Base-by-base conservation (phyloP, 306 rosid species). In the Castanospermum australe region DNA sequence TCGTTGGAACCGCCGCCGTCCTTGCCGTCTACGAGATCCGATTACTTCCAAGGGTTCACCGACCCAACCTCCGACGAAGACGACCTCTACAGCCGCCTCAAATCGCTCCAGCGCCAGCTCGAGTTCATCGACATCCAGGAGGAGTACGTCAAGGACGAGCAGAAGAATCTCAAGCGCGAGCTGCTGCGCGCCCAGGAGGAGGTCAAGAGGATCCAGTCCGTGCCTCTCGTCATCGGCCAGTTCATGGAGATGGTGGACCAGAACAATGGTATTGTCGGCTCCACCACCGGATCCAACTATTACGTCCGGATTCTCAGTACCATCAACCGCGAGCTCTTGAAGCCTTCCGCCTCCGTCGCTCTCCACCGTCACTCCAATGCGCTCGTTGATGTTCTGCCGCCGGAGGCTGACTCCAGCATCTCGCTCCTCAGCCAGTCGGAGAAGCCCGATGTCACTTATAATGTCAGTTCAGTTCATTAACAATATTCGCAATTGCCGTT, bases 211-310 rank as follows among this genome's bases (percentile, higher is more conserved):
- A 93, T 96, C 77, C 99, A 96, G 65, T 96, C 99, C 25, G 99
- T 96, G 79, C 99, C 99, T 0, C 90, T 96, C 2, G 99, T 96
- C 1, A 96, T 96, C 1, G 99, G 99, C 13, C 99, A 96, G 90
- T 96, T 96, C 81, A 92, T 93, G 96, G 99, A 96, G 85, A 96
- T 96, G 99, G 98, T 96, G 2, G 99, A 96, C 66, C 90, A 87
- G 86, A 93, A 96, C 67, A 92, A 96, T 41, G 99, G 98, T 2
- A 96, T 96, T 44, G 99, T 96, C 2, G 99, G 99, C 25, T 96
- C 99, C n/a, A 96, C 99, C 2, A 96, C 99, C 0, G 99, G 99
- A 32, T 96, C 99, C 14, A 96, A 96, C 74, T 96, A 96, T 80
- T 96, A 96, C 21, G 99, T 96, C 2, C 75, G 99, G 75, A 93